These are phyloP conservation scores for Dactylellina sp. DNA, from an alignment of 2,329 filamentous ascomycete genomes.

Conservation along the genomic window DNA sequence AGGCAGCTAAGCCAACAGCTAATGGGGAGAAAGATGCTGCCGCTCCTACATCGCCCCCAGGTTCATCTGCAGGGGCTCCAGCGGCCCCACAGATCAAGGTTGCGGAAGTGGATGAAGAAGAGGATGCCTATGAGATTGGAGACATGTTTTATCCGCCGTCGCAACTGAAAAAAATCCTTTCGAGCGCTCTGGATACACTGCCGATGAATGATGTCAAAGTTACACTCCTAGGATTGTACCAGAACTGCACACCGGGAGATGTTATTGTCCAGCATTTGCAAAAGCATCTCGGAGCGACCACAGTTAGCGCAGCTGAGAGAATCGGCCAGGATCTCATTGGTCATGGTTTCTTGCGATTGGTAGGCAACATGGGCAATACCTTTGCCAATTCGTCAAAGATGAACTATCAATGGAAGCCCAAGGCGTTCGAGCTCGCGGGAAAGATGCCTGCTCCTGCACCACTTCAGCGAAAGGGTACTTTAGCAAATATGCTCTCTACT, in stretches of 20 bases:
- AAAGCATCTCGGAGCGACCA: conserved; percentile 83
- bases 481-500: conserved; percentile 77
- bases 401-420: conserved; percentile 97
- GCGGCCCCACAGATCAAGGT: conserved; percentile 84
- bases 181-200: conserved; percentile 86
- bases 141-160: conserved; percentile 87
- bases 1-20: conserved; percentile 71
- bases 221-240: conserved; percentile 91
- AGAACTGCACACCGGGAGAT: conserved; percentile 88
- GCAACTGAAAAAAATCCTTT: conserved; percentile 88
- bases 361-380: conserved; percentile 92
- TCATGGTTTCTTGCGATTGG: conserved; percentile 85
- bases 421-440: conserved; percentile 87
- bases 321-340: conserved; percentile 93
- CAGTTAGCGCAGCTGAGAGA: conserved; percentile 88
- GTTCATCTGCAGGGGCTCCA: conserved; percentile 67
- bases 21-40: conserved; percentile 62
- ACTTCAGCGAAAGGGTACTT: conserved; percentile 85
- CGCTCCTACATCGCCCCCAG: conserved; percentile 63
- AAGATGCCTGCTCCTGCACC: conserved; percentile 19
- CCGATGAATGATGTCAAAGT: conserved; percentile 92
- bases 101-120: conserved; percentile 75
- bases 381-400: conserved; percentile 98
- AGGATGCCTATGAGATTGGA: conserved; percentile 87
- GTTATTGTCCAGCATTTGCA: conserved; percentile 97